Evolutionary conservation across 2,329 filamentous ascomycete species (phyloP).

Genomic region (Alternaria consortialis): DNA sequence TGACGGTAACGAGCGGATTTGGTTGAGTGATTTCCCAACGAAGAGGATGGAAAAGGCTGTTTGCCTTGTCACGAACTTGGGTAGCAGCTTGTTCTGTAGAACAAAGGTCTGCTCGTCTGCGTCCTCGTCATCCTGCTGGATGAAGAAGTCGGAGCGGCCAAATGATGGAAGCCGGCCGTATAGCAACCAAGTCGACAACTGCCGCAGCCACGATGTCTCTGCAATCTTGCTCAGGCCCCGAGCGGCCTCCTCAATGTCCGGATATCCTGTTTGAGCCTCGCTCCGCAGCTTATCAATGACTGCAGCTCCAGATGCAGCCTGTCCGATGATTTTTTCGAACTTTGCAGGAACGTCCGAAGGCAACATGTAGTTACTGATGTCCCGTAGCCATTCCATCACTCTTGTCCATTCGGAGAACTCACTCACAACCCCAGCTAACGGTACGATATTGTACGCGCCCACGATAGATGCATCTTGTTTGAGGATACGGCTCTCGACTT

Average conservation of each 20-base stretch:
- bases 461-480: conserved; percentile 79
- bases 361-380: conserved; percentile 74
- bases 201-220: conserved; percentile 90
- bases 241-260: conserved; percentile 82
- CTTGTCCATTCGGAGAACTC: conserved; percentile 90
- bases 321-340: conserved; percentile 21
- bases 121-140: conserved; percentile 57
- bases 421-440: conserved; percentile 81
- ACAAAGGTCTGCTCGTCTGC: conserved; percentile 41
- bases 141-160: conserved; percentile 86
- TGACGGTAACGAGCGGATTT: conserved; percentile 66
- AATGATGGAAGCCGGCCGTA: conserved; percentile 84
- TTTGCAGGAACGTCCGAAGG: conserved; percentile 39
- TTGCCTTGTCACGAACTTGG: conserved; percentile 77
- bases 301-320: conserved; percentile 69
- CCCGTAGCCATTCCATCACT: conserved; percentile 86
- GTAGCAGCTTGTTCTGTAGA: conserved; percentile 65
- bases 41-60: conserved; percentile 88
- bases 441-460: conserved; percentile 92
- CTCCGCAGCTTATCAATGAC: conserved; percentile 79
- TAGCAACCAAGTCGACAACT: conserved; percentile 88
- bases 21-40: conserved; percentile 87
- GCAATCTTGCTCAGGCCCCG: conserved; percentile 77
- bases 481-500: conserved; percentile 82
- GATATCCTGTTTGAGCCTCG: conserved; percentile 86